These are phyloP conservation scores for Urostyla sp. DNA, from an alignment of 73 alveolate genomes.

Conservation along the genomic window DNA sequence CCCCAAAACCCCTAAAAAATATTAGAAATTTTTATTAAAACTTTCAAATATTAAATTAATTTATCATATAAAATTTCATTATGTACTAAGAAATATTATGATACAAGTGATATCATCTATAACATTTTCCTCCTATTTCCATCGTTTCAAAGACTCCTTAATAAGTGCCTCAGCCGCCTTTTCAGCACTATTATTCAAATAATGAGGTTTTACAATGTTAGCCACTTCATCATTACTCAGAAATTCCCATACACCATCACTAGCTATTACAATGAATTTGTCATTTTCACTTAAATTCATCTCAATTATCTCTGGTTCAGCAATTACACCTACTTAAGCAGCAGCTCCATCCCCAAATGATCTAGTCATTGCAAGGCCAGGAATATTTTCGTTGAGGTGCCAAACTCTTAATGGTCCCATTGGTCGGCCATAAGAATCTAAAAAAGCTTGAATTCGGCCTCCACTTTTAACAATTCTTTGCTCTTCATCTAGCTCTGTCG, in stretches of 20 bases:
- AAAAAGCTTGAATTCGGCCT: slow-evolving; percentile 91
- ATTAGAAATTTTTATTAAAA: no score
- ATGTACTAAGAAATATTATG: slow-evolving; percentile 64
- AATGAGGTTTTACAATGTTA: slow-evolving; percentile 80
- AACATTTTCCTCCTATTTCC: slow-evolving; percentile 92
- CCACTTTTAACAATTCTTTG: slow-evolving; percentile 85
- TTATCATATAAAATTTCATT: no score
- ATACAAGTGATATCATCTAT: slow-evolving; percentile 95
- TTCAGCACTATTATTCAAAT: slow-evolving; percentile 78
- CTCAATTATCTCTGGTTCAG: slow-evolving; percentile 65
- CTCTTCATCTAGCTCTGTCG: slow-evolving; percentile 90
- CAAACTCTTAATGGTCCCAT: slow-evolving; percentile 62
- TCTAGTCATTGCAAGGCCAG: slow-evolving; percentile 65
- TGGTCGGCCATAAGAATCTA: slow-evolving; percentile 65
- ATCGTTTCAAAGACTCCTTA: slow-evolving; percentile 75
- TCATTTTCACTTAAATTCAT: slow-evolving; percentile 62
- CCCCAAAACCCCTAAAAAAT: no score
- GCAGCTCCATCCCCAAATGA: slow-evolving; percentile 62
- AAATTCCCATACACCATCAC: slow-evolving; percentile 91
- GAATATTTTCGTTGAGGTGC: slow-evolving; percentile 45
- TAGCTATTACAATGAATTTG: slow-evolving; percentile 78
- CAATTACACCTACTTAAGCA: slow-evolving; percentile 46
- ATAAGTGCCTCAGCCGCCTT: slow-evolving; percentile 89
- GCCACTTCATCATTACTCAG: slow-evolving; percentile 86
- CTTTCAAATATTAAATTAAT: no score